Evolutionary conservation across 306 rosid genomes (phyloP), one percentile per base, ranked within the genome.

Genomic region (Urtica urens): DNA sequence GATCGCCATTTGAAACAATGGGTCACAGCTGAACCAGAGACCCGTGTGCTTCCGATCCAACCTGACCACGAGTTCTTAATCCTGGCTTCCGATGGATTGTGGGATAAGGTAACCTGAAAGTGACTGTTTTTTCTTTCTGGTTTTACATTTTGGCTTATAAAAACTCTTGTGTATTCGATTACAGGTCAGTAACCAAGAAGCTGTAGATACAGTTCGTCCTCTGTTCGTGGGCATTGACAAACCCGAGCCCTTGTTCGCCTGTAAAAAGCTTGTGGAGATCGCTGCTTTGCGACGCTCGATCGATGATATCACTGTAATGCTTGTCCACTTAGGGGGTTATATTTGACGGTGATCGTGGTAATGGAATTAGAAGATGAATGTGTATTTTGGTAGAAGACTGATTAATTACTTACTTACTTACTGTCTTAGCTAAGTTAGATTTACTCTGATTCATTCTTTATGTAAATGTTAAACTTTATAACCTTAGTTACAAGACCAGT

Each of bases 1-100:
- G 99, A 90, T 39, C 25, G 75, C 10, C 76, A 90, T 55, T 65
- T 85, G 28, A 90, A 90, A 63, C 70, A 75, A 46, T 90, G 81
- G 86, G 85, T 90, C 40, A 85, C 63, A 5, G 87, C 99, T 1
- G 99, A 85, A 55, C 99, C 99, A 9, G 99, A 85, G 62, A 90
- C 79, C 30, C 82, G 57, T 60, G 67, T 78, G 28, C 53, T 90
- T 51, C 50, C 46, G n/a, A 73, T 90, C 50, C 65, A 69, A 65
- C 72, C 87, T 20, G 77, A 78, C 25, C 76, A 81, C 42, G 99
- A 90, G 73, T 79, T 90, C 58, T 41, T 90, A 57, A 79, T 90
- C 58, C 64, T 90, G 66, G 99, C 95, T 58, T 90, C 99, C 0
- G 99, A 90, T 20, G 99, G 99, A 46, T 69, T 90, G 56, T 90